Conservation (phyloP, 345 rosid genomes). For the Turnera subulata region DNA sequence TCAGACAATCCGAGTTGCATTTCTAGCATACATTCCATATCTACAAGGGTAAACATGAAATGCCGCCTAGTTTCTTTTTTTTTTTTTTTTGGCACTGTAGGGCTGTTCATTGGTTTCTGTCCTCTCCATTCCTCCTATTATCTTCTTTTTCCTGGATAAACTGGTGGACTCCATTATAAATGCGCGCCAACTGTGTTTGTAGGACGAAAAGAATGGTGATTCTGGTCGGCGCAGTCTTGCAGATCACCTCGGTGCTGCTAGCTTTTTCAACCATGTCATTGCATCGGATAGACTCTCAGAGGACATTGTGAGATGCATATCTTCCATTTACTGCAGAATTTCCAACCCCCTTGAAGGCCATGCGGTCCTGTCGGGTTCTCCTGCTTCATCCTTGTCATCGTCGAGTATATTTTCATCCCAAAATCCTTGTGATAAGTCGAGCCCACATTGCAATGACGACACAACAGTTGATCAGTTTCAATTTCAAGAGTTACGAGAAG, state of each 20-base stretch:
- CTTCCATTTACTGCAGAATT: slow-evolving; percentile 75
- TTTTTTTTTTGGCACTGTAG: neutral
- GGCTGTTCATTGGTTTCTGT: neutral
- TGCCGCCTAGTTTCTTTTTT: neutral
- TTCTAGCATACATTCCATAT: slow-evolving; percentile 36
- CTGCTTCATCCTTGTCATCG: slow-evolving; percentile 64
- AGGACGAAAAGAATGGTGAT: slow-evolving; percentile 39
- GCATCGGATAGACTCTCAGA: slow-evolving; percentile 69
- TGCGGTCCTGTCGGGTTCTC: slow-evolving; percentile 48
- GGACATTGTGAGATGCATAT: slow-evolving; percentile 73
- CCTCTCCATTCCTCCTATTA: neutral
- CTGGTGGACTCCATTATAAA: too few relatives aligned
- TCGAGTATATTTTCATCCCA: slow-evolving; percentile 72
- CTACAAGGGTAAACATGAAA: slow-evolving; percentile 40
- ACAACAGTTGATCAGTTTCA: slow-evolving; percentile 23
- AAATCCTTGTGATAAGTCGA: slow-evolving; percentile 55
- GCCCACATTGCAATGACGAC: slow-evolving; percentile 41
- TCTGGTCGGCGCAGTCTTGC: slow-evolving; percentile 66
- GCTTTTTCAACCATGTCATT: slow-evolving; percentile 20
- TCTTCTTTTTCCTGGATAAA: too few relatives aligned
- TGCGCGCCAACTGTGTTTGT: slow-evolving; percentile 14
- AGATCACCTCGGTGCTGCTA: slow-evolving; percentile 58
- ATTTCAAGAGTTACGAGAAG: slow-evolving; percentile 41
- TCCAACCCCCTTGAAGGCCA: slow-evolving; percentile 31
- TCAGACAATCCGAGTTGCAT: slow-evolving; percentile 35